Conservation (phyloP, 768 basidiomycete genomes). For the Phaffia australis region DNA sequence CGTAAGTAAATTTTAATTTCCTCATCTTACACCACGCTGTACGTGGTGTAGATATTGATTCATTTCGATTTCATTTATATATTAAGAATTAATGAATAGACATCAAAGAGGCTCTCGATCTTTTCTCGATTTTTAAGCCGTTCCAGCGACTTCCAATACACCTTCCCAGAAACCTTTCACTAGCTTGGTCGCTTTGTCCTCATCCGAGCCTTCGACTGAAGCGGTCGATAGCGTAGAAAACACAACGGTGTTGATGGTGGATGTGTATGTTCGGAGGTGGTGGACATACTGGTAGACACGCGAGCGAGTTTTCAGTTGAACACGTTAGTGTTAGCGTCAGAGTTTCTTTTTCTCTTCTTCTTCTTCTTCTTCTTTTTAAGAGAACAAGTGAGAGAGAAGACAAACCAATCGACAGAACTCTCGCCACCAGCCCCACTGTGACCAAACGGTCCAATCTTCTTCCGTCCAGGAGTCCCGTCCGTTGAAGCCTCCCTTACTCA, state of each 20-base stretch:
- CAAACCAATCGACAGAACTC: constrained; percentile 70
- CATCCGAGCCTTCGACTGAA: constrained; percentile 1
- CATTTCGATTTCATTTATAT: constrained; percentile 2
- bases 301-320: not conserved
- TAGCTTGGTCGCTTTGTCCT: constrained; percentile 8
- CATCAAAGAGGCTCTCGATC: not conserved
- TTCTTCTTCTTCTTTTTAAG: too few species aligned
- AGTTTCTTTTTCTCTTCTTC: too few species aligned
- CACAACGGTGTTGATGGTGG: constrained; percentile 24
- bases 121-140: not conserved
- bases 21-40: not conserved
- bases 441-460: constrained; percentile 72
- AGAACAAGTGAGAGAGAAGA: not conserved
- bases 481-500: constrained; percentile 59
- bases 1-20: not conserved
- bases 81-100: not conserved
- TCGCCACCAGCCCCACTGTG: constrained; percentile 82
- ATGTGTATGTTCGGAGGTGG: constrained; percentile 21
- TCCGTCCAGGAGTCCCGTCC: constrained; percentile 58
- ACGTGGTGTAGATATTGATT: not conserved
- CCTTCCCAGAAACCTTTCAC: constrained; percentile 23
- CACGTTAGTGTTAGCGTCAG: not conserved
- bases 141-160: constrained; percentile 16
- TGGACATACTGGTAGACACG: constrained; percentile 17
- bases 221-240: constrained; percentile 4